A percentile compares a stretch with the other conserved stretches of the same genome.
These are phyloP conservation scores for Climacium dendroides DNA, from an alignment of 225 moss, liverwort and hornwort genomes.

Conservation along the genomic window DNA sequence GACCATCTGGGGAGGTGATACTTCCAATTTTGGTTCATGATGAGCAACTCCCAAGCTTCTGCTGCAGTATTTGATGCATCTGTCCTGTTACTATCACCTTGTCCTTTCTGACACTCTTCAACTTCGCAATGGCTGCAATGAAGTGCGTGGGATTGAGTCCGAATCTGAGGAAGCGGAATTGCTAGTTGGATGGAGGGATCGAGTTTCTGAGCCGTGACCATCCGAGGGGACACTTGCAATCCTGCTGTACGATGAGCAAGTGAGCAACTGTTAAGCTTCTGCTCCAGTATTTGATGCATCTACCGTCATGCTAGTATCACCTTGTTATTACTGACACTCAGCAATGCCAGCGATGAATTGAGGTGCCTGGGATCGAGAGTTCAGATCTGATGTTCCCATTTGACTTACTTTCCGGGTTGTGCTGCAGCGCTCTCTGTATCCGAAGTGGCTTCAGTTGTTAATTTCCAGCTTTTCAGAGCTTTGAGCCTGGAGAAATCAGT, in stretches of 20 bases:
- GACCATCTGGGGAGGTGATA: neutral
- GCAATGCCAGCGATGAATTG: neutral
- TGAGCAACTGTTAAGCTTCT: neutral
- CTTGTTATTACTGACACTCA: neutral
- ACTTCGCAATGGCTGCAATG: neutral
- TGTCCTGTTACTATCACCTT: neutral
- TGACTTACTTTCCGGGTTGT: too few relatives aligned
- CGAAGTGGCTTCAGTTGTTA: too few relatives aligned
- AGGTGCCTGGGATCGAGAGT: too few relatives aligned
- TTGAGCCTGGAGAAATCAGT: neutral
- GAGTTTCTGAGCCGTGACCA: neutral
- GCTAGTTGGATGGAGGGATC: neutral
- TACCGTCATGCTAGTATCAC: neutral
- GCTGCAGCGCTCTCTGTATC: neutral
- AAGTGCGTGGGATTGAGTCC: neutral
- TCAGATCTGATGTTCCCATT: neutral
- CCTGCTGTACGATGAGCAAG: neutral
- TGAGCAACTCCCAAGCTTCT: neutral
- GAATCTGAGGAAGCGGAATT: neutral
- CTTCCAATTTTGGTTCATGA: neutral
- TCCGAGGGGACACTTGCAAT: neutral
- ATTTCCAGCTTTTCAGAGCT: neutral
- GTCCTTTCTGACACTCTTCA: neutral
- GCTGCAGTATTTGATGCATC: neutral
- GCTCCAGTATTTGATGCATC: neutral